Percentiles rank a stretch among this genome's conserved stretches.
phyloP scores from a whole-genome alignment of 2,329 filamentous ascomycete species.

The Aspergillus caelatus region DNA sequence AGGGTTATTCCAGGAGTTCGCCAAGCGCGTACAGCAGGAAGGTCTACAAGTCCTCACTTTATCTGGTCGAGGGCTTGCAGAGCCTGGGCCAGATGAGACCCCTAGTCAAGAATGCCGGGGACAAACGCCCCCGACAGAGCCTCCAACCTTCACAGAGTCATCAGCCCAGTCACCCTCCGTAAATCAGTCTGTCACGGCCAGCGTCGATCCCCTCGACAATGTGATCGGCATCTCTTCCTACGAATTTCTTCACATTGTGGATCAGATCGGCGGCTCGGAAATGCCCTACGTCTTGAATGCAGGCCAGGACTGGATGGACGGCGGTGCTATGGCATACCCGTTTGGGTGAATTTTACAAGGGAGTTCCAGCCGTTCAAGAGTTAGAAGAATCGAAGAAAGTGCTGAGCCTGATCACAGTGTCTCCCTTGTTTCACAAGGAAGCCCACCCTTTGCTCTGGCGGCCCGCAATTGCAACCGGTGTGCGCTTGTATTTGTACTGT shows the following conservation, averaged over 20 bases:
- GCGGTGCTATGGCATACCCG: not conserved
- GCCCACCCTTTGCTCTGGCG: not conserved
- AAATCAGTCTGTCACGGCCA: not conserved
- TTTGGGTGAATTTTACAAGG: not conserved
- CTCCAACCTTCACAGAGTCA: not conserved
- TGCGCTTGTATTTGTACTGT: not conserved
- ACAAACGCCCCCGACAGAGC: not conserved
- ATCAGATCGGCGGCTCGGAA: not conserved
- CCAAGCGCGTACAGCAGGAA: not conserved
- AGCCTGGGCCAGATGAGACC: not conserved
- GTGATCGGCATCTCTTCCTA: not conserved
- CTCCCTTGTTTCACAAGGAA: not conserved
- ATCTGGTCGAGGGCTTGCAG: not conserved
- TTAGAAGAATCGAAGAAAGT: not conserved
- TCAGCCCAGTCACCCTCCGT: not conserved
- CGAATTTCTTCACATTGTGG: not conserved
- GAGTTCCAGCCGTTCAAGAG: not conserved
- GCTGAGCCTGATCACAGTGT: not conserved
- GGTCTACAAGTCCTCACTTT: not conserved
- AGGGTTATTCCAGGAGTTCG: not conserved
- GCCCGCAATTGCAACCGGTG: no score
- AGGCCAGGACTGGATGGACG: not conserved
- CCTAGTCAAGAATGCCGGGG: not conserved
- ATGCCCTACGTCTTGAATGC: not conserved
- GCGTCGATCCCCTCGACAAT: not conserved